These are phyloP conservation scores for Ustilago shanxiensis DNA, from an alignment of 1,284 basidiomycete species.

Conservation along the genomic window DNA sequence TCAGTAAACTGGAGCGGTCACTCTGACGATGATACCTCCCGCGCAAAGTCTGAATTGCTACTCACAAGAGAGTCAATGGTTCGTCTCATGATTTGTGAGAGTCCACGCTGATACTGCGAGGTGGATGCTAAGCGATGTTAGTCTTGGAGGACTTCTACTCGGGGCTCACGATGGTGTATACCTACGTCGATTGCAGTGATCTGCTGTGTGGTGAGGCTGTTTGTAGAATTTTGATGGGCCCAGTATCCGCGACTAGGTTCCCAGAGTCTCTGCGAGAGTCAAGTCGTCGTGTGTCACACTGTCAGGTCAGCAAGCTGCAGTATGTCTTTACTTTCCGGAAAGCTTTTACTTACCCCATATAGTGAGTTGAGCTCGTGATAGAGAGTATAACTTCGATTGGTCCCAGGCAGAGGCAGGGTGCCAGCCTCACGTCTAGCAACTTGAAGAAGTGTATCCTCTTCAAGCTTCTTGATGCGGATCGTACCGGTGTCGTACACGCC, in stretches of 20 bases:
- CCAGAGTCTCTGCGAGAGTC: neutral
- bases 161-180: neutral
- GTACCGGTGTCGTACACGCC: slow-evolving; percentile 27
- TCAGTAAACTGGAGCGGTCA: no score
- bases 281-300: neutral
- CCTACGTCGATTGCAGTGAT: neutral
- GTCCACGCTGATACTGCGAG: slow-evolving; percentile 25
- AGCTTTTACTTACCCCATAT: slow-evolving; percentile 16
- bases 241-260: neutral
- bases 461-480: slow-evolving; percentile 1
- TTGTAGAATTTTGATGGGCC: neutral
- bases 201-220: neutral
- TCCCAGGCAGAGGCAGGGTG: slow-evolving; percentile 1
- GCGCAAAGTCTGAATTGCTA: no score
- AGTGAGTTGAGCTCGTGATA: slow-evolving; percentile 13
- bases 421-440: neutral
- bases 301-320: neutral
- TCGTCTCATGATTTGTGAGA: slow-evolving; percentile 24
- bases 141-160: neutral
- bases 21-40: no score
- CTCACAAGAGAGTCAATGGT: slow-evolving; percentile 22
- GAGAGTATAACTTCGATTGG: neutral
- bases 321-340: neutral
- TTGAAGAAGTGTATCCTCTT: neutral
- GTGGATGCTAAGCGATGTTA: neutral